phyloP scores from a whole-genome alignment of 2,329 filamentous ascomycete genomes.

The Dactylella cylindrospora region DNA sequence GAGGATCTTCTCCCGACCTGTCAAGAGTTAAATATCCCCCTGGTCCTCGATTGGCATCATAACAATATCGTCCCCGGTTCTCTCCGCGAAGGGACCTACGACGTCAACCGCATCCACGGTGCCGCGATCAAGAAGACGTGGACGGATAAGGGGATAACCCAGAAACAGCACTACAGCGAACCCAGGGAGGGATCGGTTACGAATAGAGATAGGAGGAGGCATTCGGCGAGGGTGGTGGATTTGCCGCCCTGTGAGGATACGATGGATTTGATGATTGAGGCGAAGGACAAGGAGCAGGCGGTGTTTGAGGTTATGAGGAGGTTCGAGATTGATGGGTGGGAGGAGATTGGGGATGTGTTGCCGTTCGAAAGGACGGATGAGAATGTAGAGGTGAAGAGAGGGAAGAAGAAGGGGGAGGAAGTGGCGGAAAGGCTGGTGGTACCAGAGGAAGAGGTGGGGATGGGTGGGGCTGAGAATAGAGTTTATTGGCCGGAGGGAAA shows the following conservation, averaged over 20 bases:
- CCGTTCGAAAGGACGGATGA: conserved; percentile 77
- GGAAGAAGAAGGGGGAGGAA: conserved; percentile 53
- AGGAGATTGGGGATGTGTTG: conserved; percentile 61
- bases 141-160: conserved; percentile 77
- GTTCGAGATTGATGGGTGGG: conserved; percentile 78
- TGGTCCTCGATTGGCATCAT: conserved; percentile 91
- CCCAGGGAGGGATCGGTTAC: conserved; percentile 75
- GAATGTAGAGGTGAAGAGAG: conserved; percentile 59
- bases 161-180: conserved; percentile 98
- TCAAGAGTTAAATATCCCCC: conserved; percentile 88
- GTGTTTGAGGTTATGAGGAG: conserved; percentile 91
- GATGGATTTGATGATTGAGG: conserved; percentile 99
- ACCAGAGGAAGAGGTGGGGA: conserved; percentile 70
- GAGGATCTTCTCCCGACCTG: conserved; percentile 88
- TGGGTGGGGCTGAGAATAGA: conserved; percentile 78
- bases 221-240: conserved; percentile 74
- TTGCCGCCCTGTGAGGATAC: conserved; percentile 77
- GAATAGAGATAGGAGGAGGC: conserved; percentile 75
- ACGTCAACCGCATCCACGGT: conserved; percentile 70
- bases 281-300: conserved; percentile 96
- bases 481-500: conserved; percentile 90
- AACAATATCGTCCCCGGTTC: conserved; percentile 84
- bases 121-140: conserved; percentile 80
- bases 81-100: conserved; percentile 78
- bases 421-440: conserved; percentile 53